Evolutionary conservation across 306 rosid species (phyloP).

Genomic region (Cajanus cajan): DNA sequence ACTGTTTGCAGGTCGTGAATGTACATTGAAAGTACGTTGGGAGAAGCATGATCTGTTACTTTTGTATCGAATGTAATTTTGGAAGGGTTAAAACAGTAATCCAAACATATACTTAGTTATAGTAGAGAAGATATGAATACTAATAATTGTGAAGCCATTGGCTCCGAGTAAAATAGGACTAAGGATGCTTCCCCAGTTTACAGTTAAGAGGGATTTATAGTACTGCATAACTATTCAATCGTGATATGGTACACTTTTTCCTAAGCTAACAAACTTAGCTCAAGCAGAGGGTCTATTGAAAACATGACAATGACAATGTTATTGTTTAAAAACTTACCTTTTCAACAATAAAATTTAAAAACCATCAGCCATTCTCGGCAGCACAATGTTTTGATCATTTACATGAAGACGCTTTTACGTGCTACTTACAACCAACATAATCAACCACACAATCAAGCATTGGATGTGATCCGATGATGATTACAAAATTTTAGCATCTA

Average conservation of each 20-base stretch:
- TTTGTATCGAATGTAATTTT: not conserved
- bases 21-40: not conserved
- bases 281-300: not conserved
- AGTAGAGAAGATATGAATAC: conserved; percentile 1
- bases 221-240: conserved; percentile 6
- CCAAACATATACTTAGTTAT: not conserved
- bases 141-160: conserved; percentile 8
- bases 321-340: not conserved
- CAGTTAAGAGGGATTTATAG: not conserved
- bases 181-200: not conserved
- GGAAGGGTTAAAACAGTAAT: not conserved
- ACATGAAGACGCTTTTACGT: conserved; percentile 33
- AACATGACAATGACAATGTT: not conserved
- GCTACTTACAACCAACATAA: not conserved
- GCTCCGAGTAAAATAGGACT: not conserved
- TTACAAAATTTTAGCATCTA: conserved; percentile 5
- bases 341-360: conserved; percentile 12
- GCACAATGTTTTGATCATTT: conserved; percentile 7
- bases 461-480: not conserved
- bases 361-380: not conserved
- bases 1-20: not conserved
- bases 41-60: not conserved
- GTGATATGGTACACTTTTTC: not conserved
- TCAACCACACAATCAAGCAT: not conserved
- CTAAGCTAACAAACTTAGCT: not conserved